A percentile compares a stretch with the other conserved stretches of the same genome.
Conservation (phyloP, 2,329 filamentous ascomycete genomes). For the Colletotrichum chrysophilum region DNA sequence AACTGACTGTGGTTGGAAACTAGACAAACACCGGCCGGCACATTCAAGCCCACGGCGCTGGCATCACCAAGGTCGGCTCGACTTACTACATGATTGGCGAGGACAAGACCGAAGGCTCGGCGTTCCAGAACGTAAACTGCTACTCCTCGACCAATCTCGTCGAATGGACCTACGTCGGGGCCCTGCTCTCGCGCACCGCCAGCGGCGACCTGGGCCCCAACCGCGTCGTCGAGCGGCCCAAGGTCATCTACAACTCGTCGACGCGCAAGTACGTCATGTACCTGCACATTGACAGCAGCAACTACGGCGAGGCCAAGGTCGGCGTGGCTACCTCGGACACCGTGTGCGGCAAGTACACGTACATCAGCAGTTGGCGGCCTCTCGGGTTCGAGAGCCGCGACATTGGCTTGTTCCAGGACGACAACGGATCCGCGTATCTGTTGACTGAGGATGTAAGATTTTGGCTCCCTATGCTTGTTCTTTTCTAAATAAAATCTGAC, state of each 20-base stretch:
- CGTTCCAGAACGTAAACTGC: constrained; percentile 71
- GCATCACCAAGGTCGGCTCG: constrained; percentile 55
- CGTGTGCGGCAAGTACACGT: constrained; percentile 64
- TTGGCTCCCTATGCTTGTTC: background rate
- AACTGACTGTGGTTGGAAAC: background rate
- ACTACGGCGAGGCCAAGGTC: constrained; percentile 68
- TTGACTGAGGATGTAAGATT: constrained; percentile 57
- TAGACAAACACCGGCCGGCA: constrained; percentile 55
- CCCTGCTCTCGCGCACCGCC: constrained; percentile 58
- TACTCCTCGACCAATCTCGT: constrained; percentile 69
- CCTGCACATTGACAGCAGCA: constrained; percentile 69
- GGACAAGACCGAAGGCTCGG: constrained; percentile 67
- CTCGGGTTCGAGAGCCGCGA: constrained; percentile 47
- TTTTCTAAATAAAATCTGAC: background rate
- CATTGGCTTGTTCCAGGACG: constrained; percentile 66
- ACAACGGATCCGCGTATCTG: constrained; percentile 65
- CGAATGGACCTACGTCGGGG: constrained; percentile 66
- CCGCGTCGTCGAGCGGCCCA: constrained; percentile 70
- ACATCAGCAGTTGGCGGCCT: constrained; percentile 37
- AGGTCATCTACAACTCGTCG: constrained; percentile 69
- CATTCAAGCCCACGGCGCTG: constrained; percentile 71
- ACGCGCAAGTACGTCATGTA: constrained; percentile 70
- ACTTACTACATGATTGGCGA: constrained; percentile 74
- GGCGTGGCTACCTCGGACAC: constrained; percentile 65
- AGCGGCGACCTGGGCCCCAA: constrained; percentile 63